A percentile compares a stretch with the other conserved stretches of the same genome.
Conservation (phyloP, 495 filamentous ascomycete species). For the Neurospora discreta region DNA sequence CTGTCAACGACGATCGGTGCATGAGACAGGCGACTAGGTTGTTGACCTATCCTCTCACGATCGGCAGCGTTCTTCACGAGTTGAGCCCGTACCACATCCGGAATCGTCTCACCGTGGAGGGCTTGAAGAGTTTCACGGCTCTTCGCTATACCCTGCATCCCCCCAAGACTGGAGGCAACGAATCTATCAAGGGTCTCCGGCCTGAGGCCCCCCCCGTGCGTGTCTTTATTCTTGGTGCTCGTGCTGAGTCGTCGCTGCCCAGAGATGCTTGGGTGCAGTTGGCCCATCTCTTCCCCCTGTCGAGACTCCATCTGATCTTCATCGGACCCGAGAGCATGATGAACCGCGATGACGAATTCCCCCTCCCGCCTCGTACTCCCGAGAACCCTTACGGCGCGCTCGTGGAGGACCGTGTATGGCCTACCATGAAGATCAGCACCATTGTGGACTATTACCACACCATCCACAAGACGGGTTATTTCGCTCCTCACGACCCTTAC, state of each 20-base stretch:
- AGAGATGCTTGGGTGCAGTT: constrained; percentile 91
- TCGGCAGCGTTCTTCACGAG: constrained; percentile 85
- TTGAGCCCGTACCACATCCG: constrained; percentile 81
- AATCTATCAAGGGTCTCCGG: constrained; percentile 65
- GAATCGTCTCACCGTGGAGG: constrained; percentile 70
- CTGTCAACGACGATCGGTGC: constrained; percentile 75
- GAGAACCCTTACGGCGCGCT: constrained; percentile 85
- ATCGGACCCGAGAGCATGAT: constrained; percentile 94
- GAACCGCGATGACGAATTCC: constrained; percentile 81
- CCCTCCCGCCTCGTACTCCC: constrained; percentile 71
- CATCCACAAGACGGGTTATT: constrained; percentile 76
- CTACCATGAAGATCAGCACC: constrained; percentile 86
- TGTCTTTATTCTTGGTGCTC: constrained; percentile 88
- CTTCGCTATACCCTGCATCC: constrained; percentile 91
- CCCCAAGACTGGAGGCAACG: constrained; percentile 61
- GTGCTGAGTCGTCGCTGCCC: constrained; percentile 90
- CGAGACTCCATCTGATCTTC: constrained; percentile 75
- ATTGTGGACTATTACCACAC: constrained; percentile 98
- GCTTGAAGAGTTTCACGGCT: constrained; percentile 79
- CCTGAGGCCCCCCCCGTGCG: constrained; percentile 77
- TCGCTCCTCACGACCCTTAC: constrained; percentile 92
- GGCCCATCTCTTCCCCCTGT: constrained; percentile 74
- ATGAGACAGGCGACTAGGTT: constrained; percentile 86
- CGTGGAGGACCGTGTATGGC: constrained; percentile 76
- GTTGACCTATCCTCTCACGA: constrained; percentile 86